Evolutionary conservation across 305 asterid species (phyloP).

Genomic region (Solanum aculeatissimum): DNA sequence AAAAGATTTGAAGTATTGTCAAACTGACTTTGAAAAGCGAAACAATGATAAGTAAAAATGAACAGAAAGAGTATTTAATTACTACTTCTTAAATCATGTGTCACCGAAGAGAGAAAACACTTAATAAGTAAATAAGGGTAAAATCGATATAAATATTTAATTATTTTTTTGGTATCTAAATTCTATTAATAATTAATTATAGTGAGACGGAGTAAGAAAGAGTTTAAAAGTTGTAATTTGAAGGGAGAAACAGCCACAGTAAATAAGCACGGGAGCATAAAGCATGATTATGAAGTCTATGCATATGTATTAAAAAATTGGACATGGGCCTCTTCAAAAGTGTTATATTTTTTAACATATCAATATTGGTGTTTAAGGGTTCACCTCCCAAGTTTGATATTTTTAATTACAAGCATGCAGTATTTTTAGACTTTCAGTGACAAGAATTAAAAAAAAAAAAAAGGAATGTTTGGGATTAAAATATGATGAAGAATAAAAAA

Average conservation of each 20-base stretch:
- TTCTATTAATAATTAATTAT: too few species aligned
- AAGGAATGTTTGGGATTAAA: background rate
- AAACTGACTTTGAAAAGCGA: too few species aligned
- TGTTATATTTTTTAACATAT: background rate
- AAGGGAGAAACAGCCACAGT: slow-evolving; percentile 7
- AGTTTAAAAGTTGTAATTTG: background rate
- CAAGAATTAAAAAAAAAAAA: background rate
- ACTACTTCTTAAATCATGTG: too few species aligned
- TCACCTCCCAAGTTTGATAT: background rate
- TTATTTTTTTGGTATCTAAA: too few species aligned
- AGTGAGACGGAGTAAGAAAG: fast-evolving
- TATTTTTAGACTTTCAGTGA: background rate
- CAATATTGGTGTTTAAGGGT: background rate
- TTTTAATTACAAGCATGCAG: slow-evolving; percentile 13
- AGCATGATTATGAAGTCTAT: slow-evolving; percentile 27
- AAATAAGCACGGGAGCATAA: slow-evolving; percentile 22
- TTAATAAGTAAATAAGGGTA: too few species aligned
- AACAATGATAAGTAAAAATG: too few species aligned
- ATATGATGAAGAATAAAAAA: background rate
- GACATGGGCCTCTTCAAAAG: slow-evolving; percentile 4
- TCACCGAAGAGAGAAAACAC: too few species aligned
- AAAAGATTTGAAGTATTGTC: too few species aligned
- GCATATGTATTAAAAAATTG: background rate
- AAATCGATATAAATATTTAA: too few species aligned
- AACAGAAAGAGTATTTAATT: too few species aligned